Evolutionary conservation across 345 rosid genomes (phyloP).

Genomic region (Euphorbia tirucalli): DNA sequence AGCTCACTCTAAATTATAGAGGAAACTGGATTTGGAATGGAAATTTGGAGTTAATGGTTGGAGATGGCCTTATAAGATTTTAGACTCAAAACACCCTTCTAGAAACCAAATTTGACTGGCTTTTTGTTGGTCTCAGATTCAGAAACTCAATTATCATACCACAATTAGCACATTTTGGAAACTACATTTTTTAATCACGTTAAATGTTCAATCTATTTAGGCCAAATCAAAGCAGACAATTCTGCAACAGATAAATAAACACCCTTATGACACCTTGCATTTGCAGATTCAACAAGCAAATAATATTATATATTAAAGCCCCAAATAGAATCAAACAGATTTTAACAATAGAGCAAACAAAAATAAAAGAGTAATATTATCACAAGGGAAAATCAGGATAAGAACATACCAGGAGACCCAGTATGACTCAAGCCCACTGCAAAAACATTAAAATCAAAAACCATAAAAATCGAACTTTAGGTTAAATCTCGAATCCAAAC

Average conservation of each 20-base stretch:
- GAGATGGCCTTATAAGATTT: background rate
- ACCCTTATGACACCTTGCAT: background rate
- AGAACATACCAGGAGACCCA: constrained; percentile 41
- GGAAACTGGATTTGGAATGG: no score
- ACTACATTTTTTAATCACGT: background rate
- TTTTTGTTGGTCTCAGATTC: background rate
- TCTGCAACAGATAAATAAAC: background rate
- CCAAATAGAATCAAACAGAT: background rate
- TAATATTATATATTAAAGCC: no score
- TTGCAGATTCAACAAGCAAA: no score
- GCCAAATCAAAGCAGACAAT: background rate
- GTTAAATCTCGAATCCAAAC: background rate
- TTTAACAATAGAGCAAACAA: background rate
- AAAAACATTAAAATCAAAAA: background rate
- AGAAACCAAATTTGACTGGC: background rate
- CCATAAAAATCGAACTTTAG: background rate
- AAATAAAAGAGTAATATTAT: background rate
- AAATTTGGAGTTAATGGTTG: no score
- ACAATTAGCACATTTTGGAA: background rate
- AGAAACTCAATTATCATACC: background rate
- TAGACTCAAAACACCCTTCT: background rate
- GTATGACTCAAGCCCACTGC: constrained; percentile 48
- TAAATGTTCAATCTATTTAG: no score
- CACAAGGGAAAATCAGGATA: constrained; percentile 10
- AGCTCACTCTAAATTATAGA: no score